A percentile compares a stretch with the other conserved stretches of the same genome.
Conservation (phyloP, 331 rosid species). For the Telfairia occidentalis region DNA sequence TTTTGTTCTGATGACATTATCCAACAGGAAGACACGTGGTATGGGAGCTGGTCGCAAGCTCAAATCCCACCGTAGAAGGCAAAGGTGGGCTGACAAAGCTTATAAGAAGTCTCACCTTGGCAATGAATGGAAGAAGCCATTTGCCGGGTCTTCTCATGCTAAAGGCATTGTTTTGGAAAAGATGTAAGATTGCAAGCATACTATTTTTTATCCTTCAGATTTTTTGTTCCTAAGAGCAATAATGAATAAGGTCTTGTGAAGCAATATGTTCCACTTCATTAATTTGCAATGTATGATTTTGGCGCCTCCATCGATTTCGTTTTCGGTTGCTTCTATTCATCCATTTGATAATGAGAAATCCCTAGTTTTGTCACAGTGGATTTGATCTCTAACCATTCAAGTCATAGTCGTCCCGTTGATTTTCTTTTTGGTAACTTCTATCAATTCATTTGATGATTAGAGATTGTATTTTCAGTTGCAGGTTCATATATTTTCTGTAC, state of each 20-base stretch:
- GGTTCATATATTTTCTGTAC: too few species aligned
- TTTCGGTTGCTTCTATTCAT: too few species aligned
- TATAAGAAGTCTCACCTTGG: constrained; percentile 87
- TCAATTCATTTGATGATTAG: not conserved
- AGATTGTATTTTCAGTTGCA: too few species aligned
- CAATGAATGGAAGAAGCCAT: constrained; percentile 85
- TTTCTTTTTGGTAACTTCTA: not conserved
- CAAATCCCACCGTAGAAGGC: constrained; percentile 73
- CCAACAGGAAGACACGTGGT: constrained; percentile 61
- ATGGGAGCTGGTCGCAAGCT: constrained; percentile 90
- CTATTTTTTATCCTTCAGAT: not conserved
- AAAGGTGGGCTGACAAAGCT: constrained; percentile 81
- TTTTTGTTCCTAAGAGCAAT: not conserved
- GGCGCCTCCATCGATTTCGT: too few species aligned
- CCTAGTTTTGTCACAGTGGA: not conserved
- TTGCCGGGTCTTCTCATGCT: constrained; percentile 84
- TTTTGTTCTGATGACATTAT: not conserved
- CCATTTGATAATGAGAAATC: not conserved
- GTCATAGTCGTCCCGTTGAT: too few species aligned
- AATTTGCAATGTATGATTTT: not conserved
- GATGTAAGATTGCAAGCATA: constrained; percentile 35
- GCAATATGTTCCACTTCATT: not conserved
- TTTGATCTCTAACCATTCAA: not conserved
- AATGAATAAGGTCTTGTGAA: not conserved
- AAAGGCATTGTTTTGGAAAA: constrained; percentile 82